These are phyloP conservation scores for Phyllosticta citribraziliensis DNA, from an alignment of 2,329 filamentous ascomycete genomes.

Conservation along the genomic window DNA sequence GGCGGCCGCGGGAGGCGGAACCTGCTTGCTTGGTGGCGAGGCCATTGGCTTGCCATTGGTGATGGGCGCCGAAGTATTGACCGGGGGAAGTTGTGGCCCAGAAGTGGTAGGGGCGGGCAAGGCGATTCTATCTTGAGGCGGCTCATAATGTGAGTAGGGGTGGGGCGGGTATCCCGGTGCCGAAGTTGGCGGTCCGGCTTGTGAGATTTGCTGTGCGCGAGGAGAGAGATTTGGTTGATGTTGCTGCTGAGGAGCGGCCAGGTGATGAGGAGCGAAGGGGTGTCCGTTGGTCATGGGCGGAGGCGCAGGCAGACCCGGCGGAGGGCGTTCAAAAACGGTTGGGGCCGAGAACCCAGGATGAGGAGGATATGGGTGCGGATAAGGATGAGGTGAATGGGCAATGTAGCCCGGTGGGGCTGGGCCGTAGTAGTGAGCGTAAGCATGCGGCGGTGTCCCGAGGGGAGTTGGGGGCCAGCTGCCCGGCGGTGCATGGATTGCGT, in stretches of 20 bases:
- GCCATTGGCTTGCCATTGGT: slow-evolving; percentile 14
- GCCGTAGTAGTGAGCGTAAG: slow-evolving; percentile 27
- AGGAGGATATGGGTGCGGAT: slow-evolving; percentile 2
- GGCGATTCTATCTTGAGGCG: slow-evolving; percentile 9
- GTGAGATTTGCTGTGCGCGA: slow-evolving; percentile 30
- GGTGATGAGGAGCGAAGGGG: slow-evolving; percentile 12
- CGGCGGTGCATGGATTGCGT: slow-evolving; percentile 32
- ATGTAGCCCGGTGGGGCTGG: slow-evolving; percentile 4
- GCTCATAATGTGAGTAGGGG: slow-evolving; percentile 11
- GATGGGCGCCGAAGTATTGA: slow-evolving; percentile 15
- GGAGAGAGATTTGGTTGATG: slow-evolving; percentile 29
- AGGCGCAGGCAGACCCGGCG: slow-evolving; percentile 25
- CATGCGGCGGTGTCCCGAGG: slow-evolving; percentile 33
- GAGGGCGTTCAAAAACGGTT: slow-evolving; percentile 30
- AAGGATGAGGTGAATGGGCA: slow-evolving; percentile 7
- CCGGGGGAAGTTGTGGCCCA: slow-evolving; percentile 26
- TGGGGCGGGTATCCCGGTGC: slow-evolving; percentile 38
- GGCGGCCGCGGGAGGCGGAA: slow-evolving; percentile 23
- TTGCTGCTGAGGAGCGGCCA: slow-evolving; percentile 14
- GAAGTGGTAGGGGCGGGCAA: not conserved
- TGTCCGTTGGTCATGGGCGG: slow-evolving; percentile 26
- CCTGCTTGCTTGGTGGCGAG: not conserved
- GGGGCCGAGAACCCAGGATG: slow-evolving; percentile 13
- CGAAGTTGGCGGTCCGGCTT: slow-evolving; percentile 29
- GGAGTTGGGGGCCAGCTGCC: slow-evolving; percentile 32